Evolutionary conservation across 2,329 filamentous ascomycete genomes (phyloP).

Genomic region (Aureobasidium sp.): DNA sequence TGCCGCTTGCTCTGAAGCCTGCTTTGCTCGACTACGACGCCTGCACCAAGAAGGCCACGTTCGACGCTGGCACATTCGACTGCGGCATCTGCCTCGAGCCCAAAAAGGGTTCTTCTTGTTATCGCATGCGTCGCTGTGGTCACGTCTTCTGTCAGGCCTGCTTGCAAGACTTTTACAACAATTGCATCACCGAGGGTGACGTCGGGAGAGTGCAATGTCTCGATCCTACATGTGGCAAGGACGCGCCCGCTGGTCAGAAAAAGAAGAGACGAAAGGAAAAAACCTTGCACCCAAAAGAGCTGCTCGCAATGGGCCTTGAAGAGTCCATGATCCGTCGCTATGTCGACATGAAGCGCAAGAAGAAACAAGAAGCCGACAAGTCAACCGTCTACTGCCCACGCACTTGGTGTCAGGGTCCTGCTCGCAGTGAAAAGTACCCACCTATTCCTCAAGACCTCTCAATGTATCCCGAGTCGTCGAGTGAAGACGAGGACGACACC

Average conservation of each 20-base stretch:
- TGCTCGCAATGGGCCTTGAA: slow-evolving; percentile 45
- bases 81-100: slow-evolving; percentile 87
- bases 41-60: slow-evolving; percentile 62
- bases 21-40: slow-evolving; percentile 70
- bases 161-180: slow-evolving; percentile 81
- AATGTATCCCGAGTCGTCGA: slow-evolving; percentile 30
- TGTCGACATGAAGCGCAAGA: slow-evolving; percentile 84
- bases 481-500: slow-evolving; percentile 26
- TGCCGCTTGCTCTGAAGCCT: slow-evolving; percentile 50
- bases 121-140: slow-evolving; percentile 71
- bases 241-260: slow-evolving; percentile 28
- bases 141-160: slow-evolving; percentile 91
- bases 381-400: slow-evolving; percentile 88
- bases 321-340: slow-evolving; percentile 73
- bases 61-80: slow-evolving; percentile 76
- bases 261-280: slow-evolving; percentile 51
- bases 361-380: slow-evolving; percentile 83
- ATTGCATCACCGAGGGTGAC: slow-evolving; percentile 77
- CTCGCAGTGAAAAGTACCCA: slow-evolving; percentile 47
- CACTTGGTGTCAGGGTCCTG: slow-evolving; percentile 84
- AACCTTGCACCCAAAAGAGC: slow-evolving; percentile 70
- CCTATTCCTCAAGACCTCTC: slow-evolving; percentile 35
- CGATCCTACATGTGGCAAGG: slow-evolving; percentile 66
- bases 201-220: slow-evolving; percentile 72
- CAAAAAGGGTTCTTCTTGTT: slow-evolving; percentile 76